phyloP scores from a whole-genome alignment of 2,329 filamentous ascomycete genomes.

The Ophiostoma montium region DNA sequence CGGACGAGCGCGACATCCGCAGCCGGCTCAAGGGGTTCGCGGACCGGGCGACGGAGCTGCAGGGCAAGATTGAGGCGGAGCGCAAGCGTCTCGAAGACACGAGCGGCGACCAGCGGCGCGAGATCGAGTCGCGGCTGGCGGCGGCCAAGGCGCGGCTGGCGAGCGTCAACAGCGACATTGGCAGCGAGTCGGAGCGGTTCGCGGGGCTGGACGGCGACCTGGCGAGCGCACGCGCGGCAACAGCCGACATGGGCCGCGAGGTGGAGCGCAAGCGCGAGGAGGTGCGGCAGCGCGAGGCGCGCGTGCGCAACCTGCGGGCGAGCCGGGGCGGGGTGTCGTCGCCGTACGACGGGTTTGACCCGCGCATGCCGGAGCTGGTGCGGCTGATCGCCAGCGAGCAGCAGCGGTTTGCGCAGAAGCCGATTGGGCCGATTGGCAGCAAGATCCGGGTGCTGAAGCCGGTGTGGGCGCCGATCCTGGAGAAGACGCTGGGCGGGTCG shows the following conservation, averaged over 20 bases:
- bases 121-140: constrained; percentile 42
- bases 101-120: constrained; percentile 49
- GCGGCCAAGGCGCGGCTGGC: constrained; percentile 37
- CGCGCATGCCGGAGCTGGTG: constrained; percentile 48
- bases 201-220: constrained; percentile 21
- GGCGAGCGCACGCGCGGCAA: constrained; percentile 19
- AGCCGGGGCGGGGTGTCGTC: constrained; percentile 42
- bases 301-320: constrained; percentile 36
- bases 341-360: constrained; percentile 42
- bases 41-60: constrained; percentile 29
- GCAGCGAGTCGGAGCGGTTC: constrained; percentile 17
- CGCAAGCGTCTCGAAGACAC: constrained; percentile 48
- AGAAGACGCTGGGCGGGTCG: constrained; percentile 55
- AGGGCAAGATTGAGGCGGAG: constrained; percentile 39
- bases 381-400: constrained; percentile 53
- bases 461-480: constrained; percentile 71
- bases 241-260: constrained; percentile 18
- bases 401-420: constrained; percentile 53
- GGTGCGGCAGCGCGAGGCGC: constrained; percentile 34
- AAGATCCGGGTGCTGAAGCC: constrained; percentile 65
- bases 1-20: constrained; percentile 53
- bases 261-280: constrained; percentile 37
- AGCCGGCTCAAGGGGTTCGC: constrained; percentile 40
- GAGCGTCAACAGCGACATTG: constrained; percentile 25
- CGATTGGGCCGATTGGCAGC: constrained; percentile 71